Evolutionary conservation across 768 basidiomycete species (phyloP), one percentile per base, ranked within the genome.

Genomic region (Pleurotus pulmonarius): DNA sequence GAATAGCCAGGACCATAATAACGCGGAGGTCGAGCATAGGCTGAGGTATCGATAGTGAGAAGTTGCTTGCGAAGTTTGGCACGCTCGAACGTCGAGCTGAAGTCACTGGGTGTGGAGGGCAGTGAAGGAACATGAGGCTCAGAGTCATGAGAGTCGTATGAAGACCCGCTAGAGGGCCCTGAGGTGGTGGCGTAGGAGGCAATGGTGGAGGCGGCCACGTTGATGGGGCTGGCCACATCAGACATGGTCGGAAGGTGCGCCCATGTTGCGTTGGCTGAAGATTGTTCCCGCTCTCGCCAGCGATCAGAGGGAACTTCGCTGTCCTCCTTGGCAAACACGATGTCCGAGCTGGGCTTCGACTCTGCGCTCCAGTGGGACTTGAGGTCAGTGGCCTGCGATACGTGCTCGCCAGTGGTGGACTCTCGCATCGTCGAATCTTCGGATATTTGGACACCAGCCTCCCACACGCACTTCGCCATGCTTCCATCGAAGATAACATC

Each of bases 401-500:
- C 65, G 18, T 72, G 67, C 25, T 70, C 68, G 41, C 72, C 69
- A 20, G 73, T 74, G 20, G 69, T 71, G 29, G 75, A 66, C 54
- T 73, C 76, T 53, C 78, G 76, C 49, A 76, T 76, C 56, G 67
- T 74, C 52, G 72, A 71, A 13, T 67, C 68, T 7, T 85, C 78
- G 67, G 86, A 85, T 61, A 85, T 83, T 53, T 87, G 83, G 74
- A 82, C 72, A 45, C 82, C 83, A n/a, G 79, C 82, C 69, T 92
- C 89, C 88, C 88, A 90, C 4, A 84, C 76, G 60, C 87, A 88
- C 41, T 85, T 79, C 26, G 90, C 89, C 75, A 91, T 85, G 65
- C 86, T 88, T 46, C 87, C 89, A 65, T 91, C 88, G 60, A 91
- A 90, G 56, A 91, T 75, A 46, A 83, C 88, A 57, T 82, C 85